phyloP scores from a whole-genome alignment of 129 eudicot genomes.

The Artemisia argyi region DNA sequence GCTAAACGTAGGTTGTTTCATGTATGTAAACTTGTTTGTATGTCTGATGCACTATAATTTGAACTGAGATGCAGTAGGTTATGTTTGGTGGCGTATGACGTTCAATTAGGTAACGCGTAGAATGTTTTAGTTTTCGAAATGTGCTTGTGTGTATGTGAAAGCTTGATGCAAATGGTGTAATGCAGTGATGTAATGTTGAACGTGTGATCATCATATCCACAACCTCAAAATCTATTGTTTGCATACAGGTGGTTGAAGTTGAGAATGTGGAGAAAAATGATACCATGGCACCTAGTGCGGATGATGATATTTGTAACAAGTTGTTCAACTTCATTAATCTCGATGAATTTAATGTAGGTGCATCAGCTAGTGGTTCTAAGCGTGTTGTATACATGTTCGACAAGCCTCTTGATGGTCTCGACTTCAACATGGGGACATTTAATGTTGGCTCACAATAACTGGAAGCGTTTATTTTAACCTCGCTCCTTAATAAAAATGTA shows the following conservation, averaged over 20 bases:
- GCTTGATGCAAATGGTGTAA: too few relatives aligned
- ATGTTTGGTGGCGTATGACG: too few relatives aligned
- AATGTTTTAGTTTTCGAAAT: too few relatives aligned
- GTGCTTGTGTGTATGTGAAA: too few relatives aligned
- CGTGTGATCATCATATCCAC: constrained; percentile 6
- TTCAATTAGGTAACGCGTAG: too few relatives aligned
- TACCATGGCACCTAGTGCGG: not conserved
- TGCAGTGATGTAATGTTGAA: not conserved
- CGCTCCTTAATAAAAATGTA: not conserved
- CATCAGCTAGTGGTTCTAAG: not conserved
- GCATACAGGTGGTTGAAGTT: constrained; percentile 22
- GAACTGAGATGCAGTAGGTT: too few relatives aligned
- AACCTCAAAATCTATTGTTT: not conserved
- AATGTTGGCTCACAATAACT: constrained; percentile 13
- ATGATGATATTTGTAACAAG: constrained; percentile 6
- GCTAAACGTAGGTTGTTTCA: too few relatives aligned
- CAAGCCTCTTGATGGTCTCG: constrained; percentile 23
- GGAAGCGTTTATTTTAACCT: too few relatives aligned
- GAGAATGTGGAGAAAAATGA: not conserved
- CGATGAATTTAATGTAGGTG: not conserved
- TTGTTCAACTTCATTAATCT: constrained; percentile 26
- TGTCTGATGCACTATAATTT: too few relatives aligned
- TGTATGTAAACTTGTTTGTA: too few relatives aligned
- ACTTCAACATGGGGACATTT: constrained; percentile 10
- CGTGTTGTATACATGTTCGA: not conserved